These are phyloP conservation scores for Polygonum maritimum DNA, from an alignment of 148 eudicot species.

Conservation along the genomic window DNA sequence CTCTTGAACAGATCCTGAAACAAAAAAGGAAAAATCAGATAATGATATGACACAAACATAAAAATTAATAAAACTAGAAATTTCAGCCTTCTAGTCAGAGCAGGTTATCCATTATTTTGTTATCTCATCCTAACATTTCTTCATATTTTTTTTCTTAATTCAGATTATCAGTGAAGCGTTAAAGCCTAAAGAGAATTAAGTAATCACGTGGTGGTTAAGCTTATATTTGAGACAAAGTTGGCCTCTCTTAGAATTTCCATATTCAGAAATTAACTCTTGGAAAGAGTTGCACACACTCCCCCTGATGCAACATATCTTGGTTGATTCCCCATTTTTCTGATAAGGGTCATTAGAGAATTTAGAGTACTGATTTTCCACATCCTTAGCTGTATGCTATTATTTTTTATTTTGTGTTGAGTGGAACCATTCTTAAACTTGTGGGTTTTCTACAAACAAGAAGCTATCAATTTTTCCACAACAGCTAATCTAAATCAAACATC, in stretches of 20 bases:
- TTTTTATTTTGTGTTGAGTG: neutral
- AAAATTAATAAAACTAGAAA: neutral
- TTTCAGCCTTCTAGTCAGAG: neutral
- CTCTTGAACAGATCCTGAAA: conserved; percentile 54
- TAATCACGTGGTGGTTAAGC: neutral
- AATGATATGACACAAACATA: neutral
- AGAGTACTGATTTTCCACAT: neutral
- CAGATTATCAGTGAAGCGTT: neutral
- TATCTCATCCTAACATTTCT: neutral
- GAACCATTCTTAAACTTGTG: neutral
- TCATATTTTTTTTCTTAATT: neutral
- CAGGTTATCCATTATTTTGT: neutral
- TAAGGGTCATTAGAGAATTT: neutral
- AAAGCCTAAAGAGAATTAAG: neutral
- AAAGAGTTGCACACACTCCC: neutral
- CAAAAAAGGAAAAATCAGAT: neutral
- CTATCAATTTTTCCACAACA: neutral
- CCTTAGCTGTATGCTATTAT: neutral
- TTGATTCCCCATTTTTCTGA: neutral
- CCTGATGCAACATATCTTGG: neutral
- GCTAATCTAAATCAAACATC: too few relatives aligned
- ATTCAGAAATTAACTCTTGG: neutral
- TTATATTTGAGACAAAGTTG: neutral
- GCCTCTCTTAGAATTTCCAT: neutral
- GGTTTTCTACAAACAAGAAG: neutral